phyloP scores from a whole-genome alignment of 495 filamentous ascomycete species.

The Pyronema omphalodes region DNA sequence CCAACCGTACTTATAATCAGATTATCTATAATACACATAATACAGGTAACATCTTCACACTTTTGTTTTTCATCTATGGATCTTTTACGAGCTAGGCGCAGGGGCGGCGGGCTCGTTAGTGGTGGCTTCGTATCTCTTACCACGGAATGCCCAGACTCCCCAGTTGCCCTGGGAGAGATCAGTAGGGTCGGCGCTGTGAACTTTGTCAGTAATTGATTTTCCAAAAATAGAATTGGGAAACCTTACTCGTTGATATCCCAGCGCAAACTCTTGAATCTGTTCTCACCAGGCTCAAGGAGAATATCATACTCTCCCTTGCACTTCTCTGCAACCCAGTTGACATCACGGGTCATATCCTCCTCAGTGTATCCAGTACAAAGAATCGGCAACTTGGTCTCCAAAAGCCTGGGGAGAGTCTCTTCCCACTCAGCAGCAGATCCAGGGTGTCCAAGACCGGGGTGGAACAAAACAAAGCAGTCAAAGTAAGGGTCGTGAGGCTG shows the following conservation, averaged over 20 bases:
- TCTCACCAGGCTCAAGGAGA: conserved; percentile 80
- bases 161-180: conserved; percentile 92
- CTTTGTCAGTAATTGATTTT: not conserved
- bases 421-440: conserved; percentile 84
- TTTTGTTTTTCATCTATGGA: too few species aligned
- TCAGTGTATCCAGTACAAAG: conserved; percentile 91
- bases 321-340: conserved; percentile 69
- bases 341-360: conserved; percentile 80
- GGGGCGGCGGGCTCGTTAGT: not conserved
- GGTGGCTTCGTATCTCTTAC: conserved; percentile 60
- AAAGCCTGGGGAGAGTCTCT: conserved; percentile 66
- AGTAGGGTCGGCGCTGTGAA: conserved; percentile 49
- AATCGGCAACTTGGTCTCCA: conserved; percentile 90
- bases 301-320: conserved; percentile 80
- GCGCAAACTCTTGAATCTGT: conserved; percentile 77
- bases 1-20: too few species aligned
- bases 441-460: conserved; percentile 87
- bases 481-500: conserved; percentile 94
- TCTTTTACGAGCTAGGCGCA: too few species aligned
- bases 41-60: too few species aligned
- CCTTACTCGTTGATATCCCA: conserved; percentile 82
- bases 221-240: not conserved
- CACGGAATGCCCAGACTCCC: conserved; percentile 91
- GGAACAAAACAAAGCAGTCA: conserved; percentile 88
- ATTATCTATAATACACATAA: too few species aligned